phyloP scores from a whole-genome alignment of 192 early-diverging fungal genomes.

The Entomortierella parvispora region DNA sequence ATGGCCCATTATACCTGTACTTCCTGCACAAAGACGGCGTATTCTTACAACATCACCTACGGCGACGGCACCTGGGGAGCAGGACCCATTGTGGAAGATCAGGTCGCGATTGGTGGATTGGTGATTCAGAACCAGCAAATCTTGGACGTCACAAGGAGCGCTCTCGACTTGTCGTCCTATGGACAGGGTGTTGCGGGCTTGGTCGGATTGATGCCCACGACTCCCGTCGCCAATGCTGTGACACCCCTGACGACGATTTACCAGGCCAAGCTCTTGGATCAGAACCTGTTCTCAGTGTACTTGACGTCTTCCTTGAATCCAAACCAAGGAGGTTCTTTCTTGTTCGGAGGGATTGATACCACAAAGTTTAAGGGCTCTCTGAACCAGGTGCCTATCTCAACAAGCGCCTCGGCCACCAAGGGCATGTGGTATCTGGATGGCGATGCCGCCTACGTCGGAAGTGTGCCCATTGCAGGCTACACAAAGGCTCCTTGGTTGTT shows the following conservation, averaged over 20 bases:
- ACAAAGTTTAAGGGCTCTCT: conserved; percentile 26
- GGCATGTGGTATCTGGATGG: conserved; percentile 47
- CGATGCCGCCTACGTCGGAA: conserved; percentile 17
- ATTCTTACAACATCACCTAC: conserved; percentile 51
- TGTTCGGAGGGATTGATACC: conserved; percentile 45
- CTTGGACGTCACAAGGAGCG: conserved; percentile 41
- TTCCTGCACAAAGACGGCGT: conserved; percentile 45
- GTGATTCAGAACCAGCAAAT: conserved; percentile 46
- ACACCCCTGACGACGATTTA: conserved; percentile 36
- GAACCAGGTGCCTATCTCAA: conserved; percentile 32
- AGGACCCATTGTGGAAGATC: conserved; percentile 39
- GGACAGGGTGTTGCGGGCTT: conserved; percentile 31
- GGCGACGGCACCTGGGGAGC: conserved; percentile 52
- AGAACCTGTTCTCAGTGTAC: conserved; percentile 48
- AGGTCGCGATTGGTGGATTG: conserved; percentile 42
- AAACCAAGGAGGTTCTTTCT: conserved; percentile 40
- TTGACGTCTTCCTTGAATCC: conserved; percentile 4
- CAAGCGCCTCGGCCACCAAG: conserved; percentile 7
- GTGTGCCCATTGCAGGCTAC: conserved; percentile 24
- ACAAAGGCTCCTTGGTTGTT: conserved; percentile 41
- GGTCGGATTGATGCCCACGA: conserved; percentile 44
- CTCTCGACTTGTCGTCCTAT: conserved; percentile 34
- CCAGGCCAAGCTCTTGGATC: conserved; percentile 36
- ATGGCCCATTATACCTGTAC: conserved; percentile 47
- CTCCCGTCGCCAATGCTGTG: conserved; percentile 39